Evolutionary conservation across 31 red algal species (phyloP).

Genomic region (Asparagopsis taxiformis): DNA sequence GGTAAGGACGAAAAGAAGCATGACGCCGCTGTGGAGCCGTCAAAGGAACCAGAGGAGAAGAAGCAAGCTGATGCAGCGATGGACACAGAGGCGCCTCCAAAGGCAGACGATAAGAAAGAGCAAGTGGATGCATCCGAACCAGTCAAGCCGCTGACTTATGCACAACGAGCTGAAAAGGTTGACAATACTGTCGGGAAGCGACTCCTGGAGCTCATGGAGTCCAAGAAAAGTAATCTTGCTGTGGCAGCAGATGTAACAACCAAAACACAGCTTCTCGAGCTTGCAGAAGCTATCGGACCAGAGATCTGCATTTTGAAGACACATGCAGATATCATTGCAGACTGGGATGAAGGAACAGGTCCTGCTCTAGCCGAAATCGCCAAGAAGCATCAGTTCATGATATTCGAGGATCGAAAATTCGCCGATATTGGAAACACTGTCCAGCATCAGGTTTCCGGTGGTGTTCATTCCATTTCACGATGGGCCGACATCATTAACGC

Average conservation of each 20-base stretch:
- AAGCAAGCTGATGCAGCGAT: too few species aligned
- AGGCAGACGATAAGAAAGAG: neutral
- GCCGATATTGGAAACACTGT: constrained; percentile 97
- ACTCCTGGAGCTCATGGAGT: constrained; percentile 64
- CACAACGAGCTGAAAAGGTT: constrained; percentile 31
- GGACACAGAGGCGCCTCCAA: too few species aligned
- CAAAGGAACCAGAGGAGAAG: too few species aligned
- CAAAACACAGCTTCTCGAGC: constrained; percentile 56
- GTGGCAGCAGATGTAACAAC: constrained; percentile 94
- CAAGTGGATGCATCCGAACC: neutral
- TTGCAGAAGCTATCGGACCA: constrained; percentile 78
- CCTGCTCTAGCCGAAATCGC: constrained; percentile 53
- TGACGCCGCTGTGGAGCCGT: neutral
- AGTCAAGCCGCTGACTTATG: constrained; percentile 18
- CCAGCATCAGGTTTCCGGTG: constrained; percentile 56
- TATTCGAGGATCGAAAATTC: constrained; percentile 98
- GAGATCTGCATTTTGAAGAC: constrained; percentile 89
- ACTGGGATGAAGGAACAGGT: constrained; percentile 78
- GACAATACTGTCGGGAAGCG: constrained; percentile 51
- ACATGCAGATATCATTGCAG: constrained; percentile 86
- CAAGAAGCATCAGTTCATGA: constrained; percentile 68
- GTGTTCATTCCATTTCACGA: constrained; percentile 63
- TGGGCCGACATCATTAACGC: constrained; percentile 97
- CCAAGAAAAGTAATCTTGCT: constrained; percentile 81
- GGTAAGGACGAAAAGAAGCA: too few species aligned